These are phyloP conservation scores for Erodium trifolium DNA, from an alignment of 441 rosid genomes.

Conservation along the genomic window DNA sequence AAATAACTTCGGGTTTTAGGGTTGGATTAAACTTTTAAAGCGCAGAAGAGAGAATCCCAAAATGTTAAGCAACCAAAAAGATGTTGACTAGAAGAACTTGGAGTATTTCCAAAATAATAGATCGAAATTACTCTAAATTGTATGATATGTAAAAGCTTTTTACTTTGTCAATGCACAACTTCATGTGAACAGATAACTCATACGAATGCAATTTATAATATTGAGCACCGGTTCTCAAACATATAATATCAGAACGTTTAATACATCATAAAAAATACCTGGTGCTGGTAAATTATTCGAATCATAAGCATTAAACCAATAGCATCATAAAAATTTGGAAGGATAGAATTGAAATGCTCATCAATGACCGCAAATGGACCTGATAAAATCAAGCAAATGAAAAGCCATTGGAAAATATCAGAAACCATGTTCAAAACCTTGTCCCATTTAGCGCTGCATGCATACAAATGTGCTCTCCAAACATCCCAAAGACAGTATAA, in stretches of 20 bases:
- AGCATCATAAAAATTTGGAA: constrained; percentile 91
- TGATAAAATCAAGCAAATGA: constrained; percentile 22
- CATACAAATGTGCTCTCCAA: background rate
- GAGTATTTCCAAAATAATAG: background rate
- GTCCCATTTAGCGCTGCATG: background rate
- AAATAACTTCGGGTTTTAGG: too few relatives aligned
- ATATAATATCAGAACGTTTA: background rate
- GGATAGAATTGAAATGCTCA: constrained; percentile 80
- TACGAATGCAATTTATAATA: background rate
- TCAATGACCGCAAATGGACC: constrained; percentile 98
- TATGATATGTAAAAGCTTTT: too few relatives aligned
- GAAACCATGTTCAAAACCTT: background rate
- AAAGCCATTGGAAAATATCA: background rate
- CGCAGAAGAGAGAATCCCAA: too few relatives aligned
- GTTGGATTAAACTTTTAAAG: too few relatives aligned
- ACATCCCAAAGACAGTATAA: background rate
- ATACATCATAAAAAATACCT: constrained; percentile 39
- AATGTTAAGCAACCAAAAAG: too few relatives aligned
- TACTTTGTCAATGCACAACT: too few relatives aligned
- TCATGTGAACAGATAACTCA: too few relatives aligned
- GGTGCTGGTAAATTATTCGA: constrained; percentile 92
- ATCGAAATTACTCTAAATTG: too few relatives aligned
- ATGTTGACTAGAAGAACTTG: background rate
- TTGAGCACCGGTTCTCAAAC: background rate
- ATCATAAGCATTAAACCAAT: constrained; percentile 99